Evolutionary conservation across 768 basidiomycete genomes (phyloP).

Genomic region (Fomitopsis serialis): DNA sequence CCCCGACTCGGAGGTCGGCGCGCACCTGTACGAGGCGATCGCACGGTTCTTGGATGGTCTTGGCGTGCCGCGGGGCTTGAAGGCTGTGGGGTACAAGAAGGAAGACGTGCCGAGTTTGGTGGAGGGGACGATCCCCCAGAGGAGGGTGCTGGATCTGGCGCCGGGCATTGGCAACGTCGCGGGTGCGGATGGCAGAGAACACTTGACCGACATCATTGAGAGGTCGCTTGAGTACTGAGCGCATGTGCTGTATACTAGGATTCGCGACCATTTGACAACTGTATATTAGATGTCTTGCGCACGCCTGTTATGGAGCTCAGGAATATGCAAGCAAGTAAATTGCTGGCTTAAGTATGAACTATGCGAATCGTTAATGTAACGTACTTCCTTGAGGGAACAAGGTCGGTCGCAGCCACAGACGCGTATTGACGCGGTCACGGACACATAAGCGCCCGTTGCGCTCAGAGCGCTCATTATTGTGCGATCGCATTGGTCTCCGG

Average conservation of each 20-base stretch:
- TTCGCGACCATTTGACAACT: neutral
- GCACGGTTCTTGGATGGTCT: constrained; percentile 83
- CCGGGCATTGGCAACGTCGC: constrained; percentile 83
- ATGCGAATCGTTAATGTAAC: too few species aligned
- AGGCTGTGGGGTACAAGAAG: constrained; percentile 71
- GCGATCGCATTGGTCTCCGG: too few species aligned
- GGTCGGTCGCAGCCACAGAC: too few species aligned
- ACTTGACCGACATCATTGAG: constrained; percentile 78
- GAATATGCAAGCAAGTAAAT: too few species aligned
- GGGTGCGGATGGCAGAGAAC: constrained; percentile 78
- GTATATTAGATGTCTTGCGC: neutral
- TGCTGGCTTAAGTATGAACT: too few species aligned
- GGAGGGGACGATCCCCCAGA: constrained; percentile 87
- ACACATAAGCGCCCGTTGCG: too few species aligned
- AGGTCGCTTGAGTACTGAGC: constrained; percentile 72
- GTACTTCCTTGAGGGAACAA: too few species aligned
- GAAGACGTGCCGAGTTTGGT: constrained; percentile 72
- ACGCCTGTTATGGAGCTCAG: neutral
- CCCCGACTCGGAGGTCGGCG: constrained; percentile 75
- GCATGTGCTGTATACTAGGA: neutral
- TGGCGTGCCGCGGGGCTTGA: constrained; percentile 81
- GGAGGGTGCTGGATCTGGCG: constrained; percentile 88
- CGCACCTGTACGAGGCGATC: constrained; percentile 77
- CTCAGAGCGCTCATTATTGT: too few species aligned
- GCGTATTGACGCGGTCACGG: too few species aligned